Base-by-base conservation (phyloP, 164 flowering plant species). In the Paratinospora sagittata region DNA sequence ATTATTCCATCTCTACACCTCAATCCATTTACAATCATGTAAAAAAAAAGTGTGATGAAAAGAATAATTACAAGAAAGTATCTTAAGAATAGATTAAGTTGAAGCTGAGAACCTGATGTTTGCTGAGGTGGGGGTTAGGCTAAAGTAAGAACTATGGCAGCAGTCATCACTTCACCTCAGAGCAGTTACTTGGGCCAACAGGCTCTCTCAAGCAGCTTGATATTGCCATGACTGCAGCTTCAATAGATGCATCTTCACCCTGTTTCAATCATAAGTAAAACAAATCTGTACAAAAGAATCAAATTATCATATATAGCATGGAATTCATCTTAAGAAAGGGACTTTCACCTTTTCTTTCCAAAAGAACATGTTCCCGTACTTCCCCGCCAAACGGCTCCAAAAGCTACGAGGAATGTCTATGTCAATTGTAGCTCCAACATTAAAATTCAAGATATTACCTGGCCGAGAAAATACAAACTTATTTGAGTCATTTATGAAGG, bases 211-310 rank as follows among this genome's bases (percentile, higher is more conserved):
- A 83, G 86, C 97, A 91, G 68, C 72, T 85, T 47, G 95, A 86
- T 78, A 93, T 89, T n/a, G 98, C 98, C 86, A 82, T 81, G 5
- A 93, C 97, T 16, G 98, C 97, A 79, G 96, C 86, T 84, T 93
- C 97, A 78, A 93, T 78, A 24, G 98, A 86, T 78, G 96, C 85
- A 81, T 93, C 98, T 83, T 93, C 98, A 16, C 98, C 98, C 97
- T 93, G 82, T 74, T 70, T 75, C 67, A 82, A 30, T 17, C 62
- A 60, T 27, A 9, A 1, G 58, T 9, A 23, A 34, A 33, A 30
- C 1, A 49, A 9, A 11, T 61, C 3, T 17, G n/a, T 60, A 34
- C 2, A 26, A 11, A 60, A 12, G 33, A 52, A 16, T 24, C 34
- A 55, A 26, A 67, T 6, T 26, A 27, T 14, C 62, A 4, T 10